phyloP scores from a whole-genome alignment of 2,329 filamentous ascomycete species.

The Paracorniculantispora psalliotae region DNA sequence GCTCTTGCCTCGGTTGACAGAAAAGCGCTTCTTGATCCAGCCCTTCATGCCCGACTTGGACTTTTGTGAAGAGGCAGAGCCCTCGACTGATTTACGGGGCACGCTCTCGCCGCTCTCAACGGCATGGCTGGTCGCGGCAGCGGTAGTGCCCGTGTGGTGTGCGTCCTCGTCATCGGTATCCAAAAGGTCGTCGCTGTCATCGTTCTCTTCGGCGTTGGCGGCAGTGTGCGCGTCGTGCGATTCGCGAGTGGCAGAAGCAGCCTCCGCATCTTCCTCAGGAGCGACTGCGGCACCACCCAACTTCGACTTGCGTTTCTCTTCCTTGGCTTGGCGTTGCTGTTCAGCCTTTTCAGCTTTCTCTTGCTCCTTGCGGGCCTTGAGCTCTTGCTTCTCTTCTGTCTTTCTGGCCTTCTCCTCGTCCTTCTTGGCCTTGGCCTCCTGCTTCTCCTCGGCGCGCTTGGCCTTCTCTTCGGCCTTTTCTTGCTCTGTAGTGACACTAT shows the following conservation, averaged over 20 bases:
- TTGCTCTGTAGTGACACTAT: slow-evolving; percentile 34
- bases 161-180: slow-evolving; percentile 18
- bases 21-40: slow-evolving; percentile 53
- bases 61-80: slow-evolving; percentile 21
- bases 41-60: slow-evolving; percentile 42
- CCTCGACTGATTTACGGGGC: slow-evolving; percentile 13
- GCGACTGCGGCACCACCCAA: slow-evolving; percentile 18
- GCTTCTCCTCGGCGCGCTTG: slow-evolving; percentile 34
- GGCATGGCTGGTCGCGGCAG: neutral
- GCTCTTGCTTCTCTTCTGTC: slow-evolving; percentile 25
- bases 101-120: slow-evolving; percentile 7
- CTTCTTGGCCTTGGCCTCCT: slow-evolving; percentile 10
- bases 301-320: slow-evolving; percentile 47
- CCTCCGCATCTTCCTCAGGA: slow-evolving; percentile 7
- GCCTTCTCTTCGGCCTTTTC: slow-evolving; percentile 30
- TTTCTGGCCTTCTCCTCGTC: slow-evolving; percentile 23
- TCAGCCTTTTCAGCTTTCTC: slow-evolving; percentile 49
- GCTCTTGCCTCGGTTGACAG: slow-evolving; percentile 33
- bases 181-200: slow-evolving; percentile 12
- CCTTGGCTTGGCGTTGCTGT: slow-evolving; percentile 45
- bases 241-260: neutral
- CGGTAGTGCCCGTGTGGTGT: slow-evolving; percentile 13
- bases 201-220: slow-evolving; percentile 5
- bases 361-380: slow-evolving; percentile 43
- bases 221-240: slow-evolving; percentile 14